A percentile compares a stretch with the other conserved stretches of the same genome.
Conservation (phyloP, 106 monocot species). For the Allium cepa region DNA sequence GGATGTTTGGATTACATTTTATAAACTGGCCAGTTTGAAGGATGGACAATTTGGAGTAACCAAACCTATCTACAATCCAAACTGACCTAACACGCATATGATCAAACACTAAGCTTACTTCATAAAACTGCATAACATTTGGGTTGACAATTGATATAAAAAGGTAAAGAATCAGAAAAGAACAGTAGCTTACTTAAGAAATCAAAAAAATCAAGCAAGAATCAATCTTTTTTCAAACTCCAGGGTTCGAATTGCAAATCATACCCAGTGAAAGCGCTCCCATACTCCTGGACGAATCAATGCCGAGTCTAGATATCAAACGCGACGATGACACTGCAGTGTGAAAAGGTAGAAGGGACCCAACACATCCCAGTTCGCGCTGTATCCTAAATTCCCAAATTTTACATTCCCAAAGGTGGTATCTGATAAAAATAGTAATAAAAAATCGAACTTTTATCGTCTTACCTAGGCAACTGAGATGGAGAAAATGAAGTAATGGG, state of each 20-base stretch:
- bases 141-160: too few species aligned
- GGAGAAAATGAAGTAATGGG: constrained; percentile 1
- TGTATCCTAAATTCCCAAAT: constrained; percentile 20
- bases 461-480: constrained; percentile 14
- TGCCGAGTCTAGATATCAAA: constrained; percentile 69
- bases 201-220: too few species aligned
- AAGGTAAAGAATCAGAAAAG: too few species aligned
- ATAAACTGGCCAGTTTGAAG: too few species aligned
- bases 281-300: constrained; percentile 29
- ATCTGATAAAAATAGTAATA: neutral
- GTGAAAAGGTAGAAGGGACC: constrained; percentile 72
- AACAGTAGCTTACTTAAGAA: too few species aligned
- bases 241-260: constrained; percentile 80
- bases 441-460: neutral
- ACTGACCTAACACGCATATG: too few species aligned
- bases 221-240: constrained; percentile 32
- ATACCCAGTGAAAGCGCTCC: constrained; percentile 80
- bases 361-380: constrained; percentile 23
- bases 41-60: too few species aligned
- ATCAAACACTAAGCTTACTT: too few species aligned
- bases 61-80: too few species aligned
- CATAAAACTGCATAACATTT: too few species aligned
- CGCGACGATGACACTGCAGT: constrained; percentile 77
- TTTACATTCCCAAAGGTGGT: neutral
- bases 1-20: too few species aligned